A percentile compares a stretch with the other conserved stretches of the same genome.
Evolutionary conservation across 495 filamentous ascomycete species (phyloP).

Genomic region (Trichoderma gamsii): DNA sequence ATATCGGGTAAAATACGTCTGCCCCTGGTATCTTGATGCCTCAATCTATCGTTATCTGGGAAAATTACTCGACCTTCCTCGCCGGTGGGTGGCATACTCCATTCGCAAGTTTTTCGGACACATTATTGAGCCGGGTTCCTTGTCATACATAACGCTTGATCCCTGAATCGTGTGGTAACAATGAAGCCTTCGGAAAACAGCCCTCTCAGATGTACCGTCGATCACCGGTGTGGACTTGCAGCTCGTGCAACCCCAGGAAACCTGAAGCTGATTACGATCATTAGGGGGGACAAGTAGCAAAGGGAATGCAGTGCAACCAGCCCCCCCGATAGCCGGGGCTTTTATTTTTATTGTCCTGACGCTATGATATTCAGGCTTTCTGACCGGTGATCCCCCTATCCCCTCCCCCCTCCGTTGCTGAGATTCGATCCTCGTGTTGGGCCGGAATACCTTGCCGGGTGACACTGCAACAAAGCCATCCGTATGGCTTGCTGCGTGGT

Average conservation of each 20-base stretch:
- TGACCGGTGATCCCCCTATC: not conserved
- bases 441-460: not conserved
- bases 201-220: constrained; percentile 5
- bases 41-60: not conserved
- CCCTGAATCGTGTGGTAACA: not conserved
- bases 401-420: not conserved
- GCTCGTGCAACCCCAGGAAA: not conserved
- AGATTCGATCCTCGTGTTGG: not conserved
- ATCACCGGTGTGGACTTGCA: constrained; percentile 13
- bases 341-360: not conserved
- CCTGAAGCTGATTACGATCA: not conserved
- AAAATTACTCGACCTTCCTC: not conserved
- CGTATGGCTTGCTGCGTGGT: not conserved
- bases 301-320: not conserved
- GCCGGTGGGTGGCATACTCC: not conserved
- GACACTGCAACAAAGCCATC: not conserved
- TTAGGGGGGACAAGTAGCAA: not conserved
- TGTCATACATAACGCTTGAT: not conserved
- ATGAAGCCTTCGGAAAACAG: not conserved
- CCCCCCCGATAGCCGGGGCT: not conserved
- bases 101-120: not conserved
- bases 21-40: not conserved
- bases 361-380: not conserved
- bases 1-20: not conserved
- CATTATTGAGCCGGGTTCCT: not conserved